Evolutionary conservation across 164 flowering plant species (phyloP), one percentile per base, ranked within the genome.

Genomic region (Nelumbo lutea): DNA sequence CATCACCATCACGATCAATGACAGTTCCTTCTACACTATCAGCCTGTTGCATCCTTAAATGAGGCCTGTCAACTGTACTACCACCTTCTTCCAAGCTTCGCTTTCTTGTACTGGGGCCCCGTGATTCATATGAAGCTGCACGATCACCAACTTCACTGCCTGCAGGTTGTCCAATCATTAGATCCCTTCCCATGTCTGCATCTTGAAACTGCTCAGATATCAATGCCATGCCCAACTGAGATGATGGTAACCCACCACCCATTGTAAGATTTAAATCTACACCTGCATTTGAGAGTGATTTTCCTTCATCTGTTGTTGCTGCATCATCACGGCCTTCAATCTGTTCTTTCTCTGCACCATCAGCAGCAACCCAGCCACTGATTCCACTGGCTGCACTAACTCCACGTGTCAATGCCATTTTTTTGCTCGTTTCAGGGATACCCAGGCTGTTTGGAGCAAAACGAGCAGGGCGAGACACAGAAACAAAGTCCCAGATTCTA

Each of bases 81-180:
- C 94, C 98, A 77, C 92, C 98, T 76, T 78, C 85, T 62, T 89
- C 98, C 66, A 90, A 70, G 75, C 85, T 86, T 62, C 97, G 81
- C 66, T 92, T 92, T 42, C 92, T 87, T 66, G 92, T 75, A 76
- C 91, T 87, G 38, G 99, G 99, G 48, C 98, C 98, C 15, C 92
- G 81, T 62, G 99, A 96, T 77, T 96, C 99, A 83, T 83, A 92
- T 56, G 99, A 96, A 67, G 98, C 88, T 62, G 98, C 99, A 78
- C 92, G 96, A 77, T 87, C 98, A 77, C 99, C 99, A 77, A 90
- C 91, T 78, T 95, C 99, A 83, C 99, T 96, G 43, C 94, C 84
- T 41, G 98, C 65, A 68, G 98, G 98, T 65, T 92, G 97, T 65
- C 97, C 93, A 68, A 87, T 85, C 70, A 84, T 79, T 71, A 88